Base-by-base conservation (phyloP, 2,329 filamentous ascomycete genomes). In the Talaromyces sp. region DNA sequence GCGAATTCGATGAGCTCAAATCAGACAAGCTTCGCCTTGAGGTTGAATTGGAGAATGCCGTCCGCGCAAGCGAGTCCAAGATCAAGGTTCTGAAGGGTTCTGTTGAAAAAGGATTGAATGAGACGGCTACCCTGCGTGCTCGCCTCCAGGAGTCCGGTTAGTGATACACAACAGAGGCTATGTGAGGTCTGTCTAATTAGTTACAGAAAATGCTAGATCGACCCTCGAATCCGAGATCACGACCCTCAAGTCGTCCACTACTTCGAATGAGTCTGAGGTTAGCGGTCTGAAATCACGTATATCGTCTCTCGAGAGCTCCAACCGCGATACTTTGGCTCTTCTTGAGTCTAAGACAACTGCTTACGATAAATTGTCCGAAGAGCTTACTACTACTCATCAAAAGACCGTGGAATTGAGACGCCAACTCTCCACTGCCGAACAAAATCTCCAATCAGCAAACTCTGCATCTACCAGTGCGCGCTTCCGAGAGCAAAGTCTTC, bases 11-110 rank as follows among this genome's bases (percentile, higher is more conserved):
- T 74, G 86, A 88, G 45, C 81, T 97, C 47, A 92, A 90, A 71
- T 89, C 94, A 10, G 91, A 96, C 69, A 98, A 97, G 80, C 85
- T 97, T 52, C 89, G 92, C 70, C 83, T 91, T 54, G 92, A 97
- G 72, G 95, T 99, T 52, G 93, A 98, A 81, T 86, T 98, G 8
- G 95, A 99, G 77, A 95, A 92, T 77, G 90, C 90, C 19, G 89
- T 97, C 57, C 89, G 93, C 71, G 90, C 87, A 69, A 89, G 90
- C 66, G 94, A 98, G 75, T 88, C 90, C 27, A 91, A 93, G 78
- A 89, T 89, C 69, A 92, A 94, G 74, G 87, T 89, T 9, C 87
- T 95, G 75, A 96, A 95, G 79, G 84, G 86, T 6, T 91, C 90
- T 0, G 86, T 92, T 52, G 92, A 96, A 68, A 94, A 94, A 76